These are phyloP conservation scores for Melaleuca alternifolia DNA, from an alignment of 345 rosid species.

Conservation along the genomic window DNA sequence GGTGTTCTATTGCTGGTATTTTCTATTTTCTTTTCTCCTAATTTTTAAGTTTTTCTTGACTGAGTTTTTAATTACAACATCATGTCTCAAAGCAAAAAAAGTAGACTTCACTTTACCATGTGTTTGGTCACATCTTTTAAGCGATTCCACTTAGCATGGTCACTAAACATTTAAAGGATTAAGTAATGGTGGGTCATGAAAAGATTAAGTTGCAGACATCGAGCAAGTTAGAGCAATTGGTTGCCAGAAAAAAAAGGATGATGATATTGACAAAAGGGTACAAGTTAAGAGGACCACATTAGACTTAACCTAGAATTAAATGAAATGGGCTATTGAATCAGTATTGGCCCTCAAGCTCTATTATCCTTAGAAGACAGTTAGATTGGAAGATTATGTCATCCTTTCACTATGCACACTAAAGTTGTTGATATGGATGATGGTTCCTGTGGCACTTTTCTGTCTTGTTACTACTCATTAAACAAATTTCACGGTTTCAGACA, in stretches of 20 bases:
- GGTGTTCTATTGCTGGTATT: background rate
- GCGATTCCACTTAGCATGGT: background rate
- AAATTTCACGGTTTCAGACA: background rate
- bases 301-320: background rate
- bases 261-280: too few relatives aligned
- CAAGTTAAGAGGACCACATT: background rate
- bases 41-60: background rate
- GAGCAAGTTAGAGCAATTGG: background rate
- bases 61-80: too few relatives aligned
- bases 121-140: background rate
- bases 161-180: background rate
- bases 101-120: background rate
- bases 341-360: background rate
- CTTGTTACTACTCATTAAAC: background rate
- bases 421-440: background rate
- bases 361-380: background rate
- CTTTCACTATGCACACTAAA: background rate
- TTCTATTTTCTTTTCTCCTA: background rate
- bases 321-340: background rate
- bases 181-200: background rate
- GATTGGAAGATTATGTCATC: background rate
- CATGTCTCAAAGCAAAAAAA: background rate
- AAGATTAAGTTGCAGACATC: background rate
- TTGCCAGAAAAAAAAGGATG: too few relatives aligned
- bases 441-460: background rate